Evolutionary conservation across 2,329 filamentous ascomycete species (phyloP), one percentile per base, ranked within the genome.

Genomic region (Phaeosphaeria sp.): DNA sequence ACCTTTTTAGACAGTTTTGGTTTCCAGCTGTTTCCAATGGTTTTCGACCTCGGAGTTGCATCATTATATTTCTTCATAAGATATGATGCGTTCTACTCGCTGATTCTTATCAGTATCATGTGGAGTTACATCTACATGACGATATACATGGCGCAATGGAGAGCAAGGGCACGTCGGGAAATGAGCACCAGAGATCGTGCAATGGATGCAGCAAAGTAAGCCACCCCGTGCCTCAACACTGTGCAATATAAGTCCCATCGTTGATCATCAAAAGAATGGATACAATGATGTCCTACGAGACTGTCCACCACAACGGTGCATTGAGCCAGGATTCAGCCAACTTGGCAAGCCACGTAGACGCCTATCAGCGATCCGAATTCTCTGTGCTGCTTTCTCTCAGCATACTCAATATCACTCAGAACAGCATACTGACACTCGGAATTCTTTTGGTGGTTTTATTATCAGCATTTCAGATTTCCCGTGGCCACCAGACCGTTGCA

Each of bases 61-160:
- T 83, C 87, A 40, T 76, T 84, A 21, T 89, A 89, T 60, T 80
- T 89, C 25, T 85, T 86, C 1, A 73, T 83, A 56, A 84, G 80
- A 0, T 88, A 88, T 62, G 86, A 89, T 71, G 84, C 85, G 15
- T 82, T 89, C 49, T 88, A 88, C 60, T 86, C 86, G 3, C 77
- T 88, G 6, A 78, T 84, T 11, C 76, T 87, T 3, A 87, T 88
- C 60, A 78, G 86, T 18, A 64, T 83, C 82, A 58, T 80, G 74
- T 83, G 81, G 78, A 74, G 76, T 0, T 84, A 84, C 65, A 78
- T 84, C 48, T 84, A 80, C 59, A 67, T 83, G 20, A 84, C 82
- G 4, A 81, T 84, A 22, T 82, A 83, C 48, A 81, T 84, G 67
- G 81, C 82, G 55, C 80, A 82, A 54, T 82, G 77, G 49, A 74